These are phyloP conservation scores for Arxiozyma slooffiae DNA, from an alignment of 1,139 yeast species.

Conservation along the genomic window DNA sequence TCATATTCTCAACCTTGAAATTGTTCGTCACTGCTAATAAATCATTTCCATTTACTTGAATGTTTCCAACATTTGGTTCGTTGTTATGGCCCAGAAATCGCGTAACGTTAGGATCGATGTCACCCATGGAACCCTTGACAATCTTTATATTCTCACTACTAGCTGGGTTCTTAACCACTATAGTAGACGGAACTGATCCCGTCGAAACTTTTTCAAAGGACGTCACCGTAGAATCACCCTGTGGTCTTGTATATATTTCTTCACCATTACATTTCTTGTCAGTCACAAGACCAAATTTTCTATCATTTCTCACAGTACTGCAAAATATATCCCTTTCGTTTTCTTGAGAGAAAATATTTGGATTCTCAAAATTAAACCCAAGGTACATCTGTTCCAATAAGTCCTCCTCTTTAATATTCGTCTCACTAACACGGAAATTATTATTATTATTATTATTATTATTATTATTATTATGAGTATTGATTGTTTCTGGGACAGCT, in stretches of 20 bases:
- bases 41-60: not conserved
- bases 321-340: constrained; percentile 3
- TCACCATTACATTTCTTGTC: no score
- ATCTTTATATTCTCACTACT: not conserved
- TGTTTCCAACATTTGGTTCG: not conserved
- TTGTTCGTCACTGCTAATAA: not conserved
- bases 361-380: constrained; percentile 23
- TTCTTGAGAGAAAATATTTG: constrained; percentile 13
- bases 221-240: constrained; percentile 8
- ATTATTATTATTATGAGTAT: not conserved
- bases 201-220: constrained; percentile 5
- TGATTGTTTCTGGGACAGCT: not conserved
- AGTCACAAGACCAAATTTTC: no score
- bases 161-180: not conserved
- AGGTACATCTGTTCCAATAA: constrained; percentile 15
- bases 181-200: constrained; percentile 8
- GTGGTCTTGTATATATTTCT: not conserved
- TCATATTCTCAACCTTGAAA: not conserved
- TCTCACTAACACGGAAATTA: not conserved
- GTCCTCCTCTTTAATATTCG: constrained; percentile 6
- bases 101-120: not conserved
- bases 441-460: not conserved
- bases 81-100: not conserved
- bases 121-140: not conserved
- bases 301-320: no score